These are phyloP conservation scores for Sonneratia alba DNA, from an alignment of 345 rosid species.

Conservation along the genomic window DNA sequence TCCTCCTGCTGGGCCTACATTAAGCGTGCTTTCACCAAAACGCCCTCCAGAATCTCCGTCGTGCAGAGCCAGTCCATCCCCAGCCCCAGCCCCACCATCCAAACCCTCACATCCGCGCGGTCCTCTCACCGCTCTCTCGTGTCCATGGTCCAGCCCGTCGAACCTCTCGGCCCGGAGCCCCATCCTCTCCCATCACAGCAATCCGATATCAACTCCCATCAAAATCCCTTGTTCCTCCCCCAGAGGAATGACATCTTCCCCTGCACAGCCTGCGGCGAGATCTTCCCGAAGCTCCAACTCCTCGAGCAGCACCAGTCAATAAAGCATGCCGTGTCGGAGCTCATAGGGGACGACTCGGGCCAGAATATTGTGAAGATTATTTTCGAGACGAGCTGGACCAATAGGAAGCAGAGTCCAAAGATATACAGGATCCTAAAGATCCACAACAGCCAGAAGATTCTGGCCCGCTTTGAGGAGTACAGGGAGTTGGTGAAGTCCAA, in stretches of 20 bases:
- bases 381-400: conserved; percentile 77
- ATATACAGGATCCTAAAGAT: conserved; percentile 70
- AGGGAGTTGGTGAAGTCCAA: conserved; percentile 71
- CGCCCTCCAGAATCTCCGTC: conserved; percentile 16
- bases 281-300: conserved; percentile 40
- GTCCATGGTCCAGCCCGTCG: conserved; percentile 27
- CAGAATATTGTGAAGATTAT: conserved; percentile 79
- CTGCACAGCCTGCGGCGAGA: conserved; percentile 77
- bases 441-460: conserved; percentile 65
- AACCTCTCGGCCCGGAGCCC: conserved; percentile 14
- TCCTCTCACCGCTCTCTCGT: conserved; percentile 61
- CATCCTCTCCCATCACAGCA: conserved; percentile 24
- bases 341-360: conserved; percentile 65
- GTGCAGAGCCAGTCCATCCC: conserved; percentile 18
- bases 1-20: conserved; percentile 59
- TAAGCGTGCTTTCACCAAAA: conserved; percentile 37
- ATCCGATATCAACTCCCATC: conserved; percentile 5
- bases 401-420: conserved; percentile 30
- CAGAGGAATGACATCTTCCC: conserved; percentile 66
- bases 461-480: conserved; percentile 79
- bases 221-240: conserved; percentile 34
- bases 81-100: conserved; percentile 5
- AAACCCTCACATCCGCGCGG: conserved; percentile 42
- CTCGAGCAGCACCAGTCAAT: conserved; percentile 69
- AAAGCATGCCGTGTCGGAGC: conserved; percentile 76